These are phyloP conservation scores for Alternaria hordeiaustralica DNA, from an alignment of 2,329 filamentous ascomycete species.

Conservation along the genomic window DNA sequence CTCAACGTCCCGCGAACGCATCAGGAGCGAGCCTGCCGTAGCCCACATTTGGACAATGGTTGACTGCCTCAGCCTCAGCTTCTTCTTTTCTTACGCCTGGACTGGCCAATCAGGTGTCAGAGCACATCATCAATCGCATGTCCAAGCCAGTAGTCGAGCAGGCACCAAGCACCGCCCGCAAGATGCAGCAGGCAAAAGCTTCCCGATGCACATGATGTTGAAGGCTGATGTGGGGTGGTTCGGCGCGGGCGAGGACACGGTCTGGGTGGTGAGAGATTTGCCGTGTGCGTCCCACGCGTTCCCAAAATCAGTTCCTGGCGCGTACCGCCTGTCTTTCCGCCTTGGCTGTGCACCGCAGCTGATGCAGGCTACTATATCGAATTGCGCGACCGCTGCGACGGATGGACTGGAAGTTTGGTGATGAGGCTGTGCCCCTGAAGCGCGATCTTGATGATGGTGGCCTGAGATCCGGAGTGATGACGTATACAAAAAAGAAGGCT, in stretches of 20 bases:
- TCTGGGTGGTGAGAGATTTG: slow-evolving; percentile 4
- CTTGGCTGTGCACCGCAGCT: slow-evolving; percentile 12
- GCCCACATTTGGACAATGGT: slow-evolving; percentile 27
- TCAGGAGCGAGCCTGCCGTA: slow-evolving; percentile 11
- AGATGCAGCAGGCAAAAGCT: slow-evolving; percentile 4
- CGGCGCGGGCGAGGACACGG: not conserved
- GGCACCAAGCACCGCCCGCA: slow-evolving; percentile 2
- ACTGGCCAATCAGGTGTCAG: slow-evolving; percentile 13
- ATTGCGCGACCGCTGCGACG: not conserved
- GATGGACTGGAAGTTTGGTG: not conserved
- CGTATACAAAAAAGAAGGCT: slow-evolving; percentile 1
- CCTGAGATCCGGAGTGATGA: slow-evolving; percentile 1
- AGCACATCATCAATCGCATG: not conserved
- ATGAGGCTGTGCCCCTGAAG: not conserved
- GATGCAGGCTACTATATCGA: not conserved
- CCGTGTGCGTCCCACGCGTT: slow-evolving; percentile 19
- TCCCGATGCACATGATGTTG: not conserved
- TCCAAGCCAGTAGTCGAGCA: not conserved
- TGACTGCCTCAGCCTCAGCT: slow-evolving; percentile 28
- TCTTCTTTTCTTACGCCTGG: not conserved
- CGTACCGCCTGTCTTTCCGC: slow-evolving; percentile 1
- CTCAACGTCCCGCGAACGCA: slow-evolving; percentile 10
- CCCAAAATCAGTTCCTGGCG: slow-evolving; percentile 6
- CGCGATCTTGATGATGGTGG: not conserved
- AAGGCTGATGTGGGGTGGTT: slow-evolving; percentile 12